These are phyloP conservation scores for Penicillium sp. DNA, from an alignment of 2,329 filamentous ascomycete genomes.

Conservation along the genomic window DNA sequence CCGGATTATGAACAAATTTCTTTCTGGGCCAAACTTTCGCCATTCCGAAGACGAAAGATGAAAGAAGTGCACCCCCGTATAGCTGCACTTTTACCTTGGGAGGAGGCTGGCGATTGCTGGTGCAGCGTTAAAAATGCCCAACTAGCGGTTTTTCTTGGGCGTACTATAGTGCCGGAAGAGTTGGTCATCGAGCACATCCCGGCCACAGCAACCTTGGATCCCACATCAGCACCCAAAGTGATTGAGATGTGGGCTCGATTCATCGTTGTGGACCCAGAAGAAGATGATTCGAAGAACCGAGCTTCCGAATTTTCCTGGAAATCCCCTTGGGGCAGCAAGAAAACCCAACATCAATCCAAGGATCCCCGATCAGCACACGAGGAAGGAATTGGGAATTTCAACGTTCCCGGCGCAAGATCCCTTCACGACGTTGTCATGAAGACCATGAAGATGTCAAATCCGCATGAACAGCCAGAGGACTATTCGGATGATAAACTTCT, in stretches of 20 bases:
- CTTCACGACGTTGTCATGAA: constrained; percentile 38
- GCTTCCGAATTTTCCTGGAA: background rate
- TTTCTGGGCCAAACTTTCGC: background rate
- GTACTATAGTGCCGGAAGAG: constrained; percentile 67
- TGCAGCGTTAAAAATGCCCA: constrained; percentile 63
- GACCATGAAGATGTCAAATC: constrained; percentile 35
- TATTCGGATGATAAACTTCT: constrained; percentile 43
- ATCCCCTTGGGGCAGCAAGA: background rate
- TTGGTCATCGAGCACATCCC: constrained; percentile 75
- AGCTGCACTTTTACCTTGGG: constrained; percentile 71
- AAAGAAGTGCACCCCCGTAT: constrained; percentile 41
- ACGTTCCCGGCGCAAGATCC: constrained; percentile 18
- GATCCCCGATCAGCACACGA: constrained; percentile 6
- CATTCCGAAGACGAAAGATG: background rate
- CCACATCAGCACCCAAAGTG: constrained; percentile 64
- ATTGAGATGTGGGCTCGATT: constrained; percentile 73
- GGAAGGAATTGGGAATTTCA: constrained; percentile 17
- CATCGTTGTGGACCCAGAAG: constrained; percentile 42
- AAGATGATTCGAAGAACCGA: background rate
- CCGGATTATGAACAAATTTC: constrained; percentile 20
- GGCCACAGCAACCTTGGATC: constrained; percentile 63
- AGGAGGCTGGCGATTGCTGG: constrained; percentile 85
- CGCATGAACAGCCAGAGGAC: constrained; percentile 31
- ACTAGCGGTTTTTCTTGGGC: constrained; percentile 42
- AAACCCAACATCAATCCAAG: background rate